These are phyloP conservation scores for Rhodamnia rubescens DNA, from an alignment of 345 rosid species.

Conservation along the genomic window DNA sequence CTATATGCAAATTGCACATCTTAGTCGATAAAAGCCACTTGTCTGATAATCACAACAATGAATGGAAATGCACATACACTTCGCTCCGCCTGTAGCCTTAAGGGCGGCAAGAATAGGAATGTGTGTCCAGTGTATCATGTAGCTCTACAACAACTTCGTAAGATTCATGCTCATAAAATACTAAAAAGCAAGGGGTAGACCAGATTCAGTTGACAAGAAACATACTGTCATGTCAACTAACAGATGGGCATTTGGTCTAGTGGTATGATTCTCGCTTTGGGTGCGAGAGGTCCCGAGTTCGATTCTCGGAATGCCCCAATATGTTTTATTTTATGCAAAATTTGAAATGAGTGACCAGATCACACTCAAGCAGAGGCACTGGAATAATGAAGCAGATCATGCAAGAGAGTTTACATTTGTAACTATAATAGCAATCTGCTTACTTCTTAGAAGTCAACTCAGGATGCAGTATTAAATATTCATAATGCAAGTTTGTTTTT, in stretches of 20 bases:
- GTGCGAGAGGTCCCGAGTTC: constrained; percentile 90
- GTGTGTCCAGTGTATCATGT: background rate
- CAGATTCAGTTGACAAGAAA: background rate
- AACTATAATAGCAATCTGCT: background rate
- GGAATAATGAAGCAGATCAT: background rate
- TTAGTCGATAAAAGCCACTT: background rate
- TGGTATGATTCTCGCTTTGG: constrained; percentile 90
- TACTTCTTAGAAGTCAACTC: background rate
- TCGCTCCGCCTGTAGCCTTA: background rate
- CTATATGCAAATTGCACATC: background rate
- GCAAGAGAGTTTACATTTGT: background rate
- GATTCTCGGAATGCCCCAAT: constrained; percentile 69
- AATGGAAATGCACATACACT: background rate
- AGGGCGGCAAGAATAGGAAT: background rate
- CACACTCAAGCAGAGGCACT: background rate
- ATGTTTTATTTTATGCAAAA: background rate
- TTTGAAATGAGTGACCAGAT: background rate
- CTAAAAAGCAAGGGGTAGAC: background rate
- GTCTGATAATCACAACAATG: background rate
- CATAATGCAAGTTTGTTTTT: background rate
- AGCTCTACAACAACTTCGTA: background rate
- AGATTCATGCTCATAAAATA: background rate
- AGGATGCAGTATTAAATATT: background rate
- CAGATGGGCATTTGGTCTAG: constrained; percentile 17
- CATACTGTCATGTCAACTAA: background rate